A percentile compares a stretch with the other conserved stretches of the same genome.
Evolutionary conservation across 768 basidiomycete genomes (phyloP).

Genomic region (Macrocybe gigantea): DNA sequence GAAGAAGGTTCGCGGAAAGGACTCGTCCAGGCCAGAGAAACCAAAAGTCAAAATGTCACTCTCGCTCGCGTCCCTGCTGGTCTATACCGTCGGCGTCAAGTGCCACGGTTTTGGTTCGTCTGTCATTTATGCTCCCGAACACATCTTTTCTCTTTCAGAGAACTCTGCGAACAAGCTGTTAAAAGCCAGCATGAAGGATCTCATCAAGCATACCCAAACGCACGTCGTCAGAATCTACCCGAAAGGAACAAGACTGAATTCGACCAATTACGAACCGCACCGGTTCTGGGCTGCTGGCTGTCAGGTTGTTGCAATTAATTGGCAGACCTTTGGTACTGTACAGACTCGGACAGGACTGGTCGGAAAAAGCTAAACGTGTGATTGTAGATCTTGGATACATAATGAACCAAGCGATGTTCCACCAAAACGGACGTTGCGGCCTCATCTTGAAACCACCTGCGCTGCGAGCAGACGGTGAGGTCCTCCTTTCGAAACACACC

Average conservation of each 20-base stretch:
- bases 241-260: slow-evolving; percentile 72
- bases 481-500: slow-evolving; percentile 44
- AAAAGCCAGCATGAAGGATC: slow-evolving; percentile 53
- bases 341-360: background rate
- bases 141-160: slow-evolving; percentile 93
- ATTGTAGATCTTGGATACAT: slow-evolving; percentile 75
- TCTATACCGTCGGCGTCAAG: slow-evolving; percentile 95
- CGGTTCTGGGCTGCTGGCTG: slow-evolving; percentile 85
- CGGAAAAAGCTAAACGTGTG: background rate
- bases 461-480: slow-evolving; percentile 61
- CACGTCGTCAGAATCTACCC: slow-evolving; percentile 88
- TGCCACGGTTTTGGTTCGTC: slow-evolving; percentile 88
- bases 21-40: slow-evolving; percentile 10
- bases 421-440: slow-evolving; percentile 80
- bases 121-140: slow-evolving; percentile 77
- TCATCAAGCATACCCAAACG: slow-evolving; percentile 81
- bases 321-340: slow-evolving; percentile 84
- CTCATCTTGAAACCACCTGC: slow-evolving; percentile 87
- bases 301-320: slow-evolving; percentile 92
- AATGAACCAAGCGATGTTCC: slow-evolving; percentile 96
- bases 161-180: slow-evolving; percentile 70
- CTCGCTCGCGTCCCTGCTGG: slow-evolving; percentile 66
- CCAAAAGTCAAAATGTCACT: slow-evolving; percentile 68
- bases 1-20: background rate
- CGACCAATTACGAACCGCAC: slow-evolving; percentile 86